A percentile compares a stretch with the other conserved stretches of the same genome.
These are phyloP conservation scores for Penicillium canescens DNA, from an alignment of 495 filamentous ascomycete genomes.

Conservation along the genomic window DNA sequence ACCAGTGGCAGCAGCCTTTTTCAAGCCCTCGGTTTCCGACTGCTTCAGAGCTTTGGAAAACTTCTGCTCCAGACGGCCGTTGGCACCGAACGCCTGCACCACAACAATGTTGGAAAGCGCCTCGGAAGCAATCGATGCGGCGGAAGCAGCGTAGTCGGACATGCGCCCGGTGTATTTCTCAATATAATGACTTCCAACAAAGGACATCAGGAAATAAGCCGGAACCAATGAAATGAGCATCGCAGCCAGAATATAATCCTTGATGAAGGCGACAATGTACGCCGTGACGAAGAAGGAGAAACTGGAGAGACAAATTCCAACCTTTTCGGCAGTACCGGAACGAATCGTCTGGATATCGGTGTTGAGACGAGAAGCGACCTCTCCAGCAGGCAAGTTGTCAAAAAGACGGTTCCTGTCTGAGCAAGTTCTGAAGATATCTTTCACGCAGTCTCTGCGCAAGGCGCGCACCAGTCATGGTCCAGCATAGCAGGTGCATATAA, in stretches of 20 bases:
- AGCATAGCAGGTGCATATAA: conserved; percentile 54
- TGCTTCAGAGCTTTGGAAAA: conserved; percentile 48
- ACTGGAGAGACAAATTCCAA: conserved; percentile 58
- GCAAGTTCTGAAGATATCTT: conserved; percentile 54
- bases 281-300: conserved; percentile 63
- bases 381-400: conserved; percentile 54
- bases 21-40: conserved; percentile 47
- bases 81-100: conserved; percentile 52
- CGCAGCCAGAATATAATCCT: conserved; percentile 43
- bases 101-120: conserved; percentile 46
- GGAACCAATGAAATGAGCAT: conserved; percentile 59
- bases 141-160: conserved; percentile 50
- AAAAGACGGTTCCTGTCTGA: conserved; percentile 64
- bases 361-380: conserved; percentile 62
- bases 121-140: conserved; percentile 51
- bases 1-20: conserved; percentile 59
- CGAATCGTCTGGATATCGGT: conserved; percentile 62
- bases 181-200: conserved; percentile 60
- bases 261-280: conserved; percentile 66
- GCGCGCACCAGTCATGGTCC: conserved; percentile 61
- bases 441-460: conserved; percentile 63
- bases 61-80: conserved; percentile 50
- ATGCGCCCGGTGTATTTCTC: conserved; percentile 57
- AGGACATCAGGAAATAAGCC: conserved; percentile 64
- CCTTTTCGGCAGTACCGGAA: conserved; percentile 67